These are phyloP conservation scores for Kwoniella europaea DNA, from an alignment of 768 basidiomycete genomes.

Conservation along the genomic window DNA sequence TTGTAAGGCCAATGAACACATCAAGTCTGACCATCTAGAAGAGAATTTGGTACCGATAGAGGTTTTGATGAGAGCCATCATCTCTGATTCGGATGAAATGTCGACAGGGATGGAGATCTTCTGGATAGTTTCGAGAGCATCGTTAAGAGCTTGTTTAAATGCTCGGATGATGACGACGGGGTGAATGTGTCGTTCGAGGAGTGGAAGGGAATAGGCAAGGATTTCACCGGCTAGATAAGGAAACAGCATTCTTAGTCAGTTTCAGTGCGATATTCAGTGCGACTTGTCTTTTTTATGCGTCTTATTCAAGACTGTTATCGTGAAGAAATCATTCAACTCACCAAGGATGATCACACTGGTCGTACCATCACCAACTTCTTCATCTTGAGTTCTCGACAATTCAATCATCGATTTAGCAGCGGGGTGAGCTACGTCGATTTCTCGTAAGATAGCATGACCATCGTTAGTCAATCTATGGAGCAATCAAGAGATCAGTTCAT, in stretches of 20 bases:
- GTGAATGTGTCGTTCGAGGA: slow-evolving; percentile 95
- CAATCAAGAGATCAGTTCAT: not conserved
- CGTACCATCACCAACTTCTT: slow-evolving; percentile 98
- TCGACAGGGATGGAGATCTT: slow-evolving; percentile 89
- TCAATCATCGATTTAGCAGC: slow-evolving; percentile 99
- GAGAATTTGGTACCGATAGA: slow-evolving; percentile 99
- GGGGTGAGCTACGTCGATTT: slow-evolving; percentile 98
- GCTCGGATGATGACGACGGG: slow-evolving; percentile 98
- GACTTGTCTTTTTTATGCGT: no score
- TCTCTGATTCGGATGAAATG: slow-evolving; percentile 79
- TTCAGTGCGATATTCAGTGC: not conserved
- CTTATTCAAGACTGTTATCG: no score
- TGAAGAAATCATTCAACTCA: slow-evolving; percentile 57
- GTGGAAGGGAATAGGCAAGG: slow-evolving; percentile 87
- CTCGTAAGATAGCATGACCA: slow-evolving; percentile 96
- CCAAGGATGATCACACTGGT: slow-evolving; percentile 98
- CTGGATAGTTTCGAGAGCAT: slow-evolving; percentile 85
- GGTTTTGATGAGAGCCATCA: slow-evolving; percentile 96
- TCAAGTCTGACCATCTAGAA: slow-evolving; percentile 92
- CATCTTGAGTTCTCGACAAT: slow-evolving; percentile 94
- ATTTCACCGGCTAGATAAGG: slow-evolving; percentile 81
- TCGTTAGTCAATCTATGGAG: slow-evolving; percentile 84
- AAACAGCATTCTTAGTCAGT: not conserved
- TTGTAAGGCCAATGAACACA: slow-evolving; percentile 92
- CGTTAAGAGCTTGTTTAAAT: slow-evolving; percentile 93